Percentiles rank a stretch among this genome's conserved stretches.
Conservation (phyloP, 1,284 basidiomycete species). For the Blastosporella zonata region DNA sequence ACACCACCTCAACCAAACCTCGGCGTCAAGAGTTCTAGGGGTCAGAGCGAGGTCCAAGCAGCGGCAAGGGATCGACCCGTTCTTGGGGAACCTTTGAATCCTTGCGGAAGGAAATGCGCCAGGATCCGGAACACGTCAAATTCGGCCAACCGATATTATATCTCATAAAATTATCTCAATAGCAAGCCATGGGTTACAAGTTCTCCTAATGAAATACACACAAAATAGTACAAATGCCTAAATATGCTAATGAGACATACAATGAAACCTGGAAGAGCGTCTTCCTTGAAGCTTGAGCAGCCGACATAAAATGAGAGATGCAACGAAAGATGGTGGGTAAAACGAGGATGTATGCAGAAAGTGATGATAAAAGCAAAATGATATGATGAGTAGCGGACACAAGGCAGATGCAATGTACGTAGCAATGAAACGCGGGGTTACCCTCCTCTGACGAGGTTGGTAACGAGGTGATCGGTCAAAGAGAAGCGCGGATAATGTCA, state of each 20-base stretch:
- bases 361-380: background rate
- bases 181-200: constrained; percentile 5
- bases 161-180: constrained; percentile 1
- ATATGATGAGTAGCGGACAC: background rate
- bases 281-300: too few relatives aligned
- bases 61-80: too few relatives aligned
- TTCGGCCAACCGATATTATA: too few relatives aligned
- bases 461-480: background rate
- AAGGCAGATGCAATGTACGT: background rate
- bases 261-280: too few relatives aligned
- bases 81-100: too few relatives aligned
- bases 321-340: background rate
- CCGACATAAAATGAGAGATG: background rate
- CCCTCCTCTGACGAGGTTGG: background rate
- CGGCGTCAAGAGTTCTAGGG: too few relatives aligned
- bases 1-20: too few relatives aligned
- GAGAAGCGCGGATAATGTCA: background rate
- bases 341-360: background rate
- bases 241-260: constrained; percentile 1
- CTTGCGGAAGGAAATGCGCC: too few relatives aligned
- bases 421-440: background rate
- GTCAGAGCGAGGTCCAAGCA: too few relatives aligned
- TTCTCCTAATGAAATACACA: constrained; percentile 11
- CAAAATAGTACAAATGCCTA: constrained; percentile 9
- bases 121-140: too few relatives aligned